phyloP scores from a whole-genome alignment of 306 rosid genomes.

The Dryas octopetala region DNA sequence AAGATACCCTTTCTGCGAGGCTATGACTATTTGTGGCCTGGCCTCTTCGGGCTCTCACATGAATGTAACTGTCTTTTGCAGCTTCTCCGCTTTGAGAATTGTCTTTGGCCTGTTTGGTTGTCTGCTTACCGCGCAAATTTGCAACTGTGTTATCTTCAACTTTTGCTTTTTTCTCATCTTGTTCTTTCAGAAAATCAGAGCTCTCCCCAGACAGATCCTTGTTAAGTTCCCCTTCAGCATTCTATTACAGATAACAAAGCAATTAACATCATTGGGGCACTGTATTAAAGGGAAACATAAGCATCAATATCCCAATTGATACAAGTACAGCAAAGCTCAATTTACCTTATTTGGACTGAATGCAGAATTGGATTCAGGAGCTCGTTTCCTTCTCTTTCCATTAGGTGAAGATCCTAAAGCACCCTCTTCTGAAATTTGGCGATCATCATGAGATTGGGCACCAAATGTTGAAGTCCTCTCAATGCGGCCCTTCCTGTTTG shows the following conservation, averaged over 20 bases:
- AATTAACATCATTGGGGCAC: constrained; percentile 30
- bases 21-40: constrained; percentile 99
- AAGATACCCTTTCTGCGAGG: constrained; percentile 94
- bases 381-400: constrained; percentile 73
- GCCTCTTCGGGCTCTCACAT: constrained; percentile 98
- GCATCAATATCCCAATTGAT: constrained; percentile 18
- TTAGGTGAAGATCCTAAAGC: constrained; percentile 52
- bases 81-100: constrained; percentile 67
- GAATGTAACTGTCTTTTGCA: constrained; percentile 81
- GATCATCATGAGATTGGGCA: constrained; percentile 55
- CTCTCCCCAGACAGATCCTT: constrained; percentile 62
- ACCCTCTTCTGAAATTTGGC: constrained; percentile 51
- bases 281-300: constrained; percentile 21
- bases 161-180: constrained; percentile 63
- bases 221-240: constrained; percentile 56
- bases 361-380: constrained; percentile 52
- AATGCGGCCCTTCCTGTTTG: constrained; percentile 42
- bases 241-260: constrained; percentile 42
- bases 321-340: not conserved
- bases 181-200: constrained; percentile 55
- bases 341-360: constrained; percentile 70
- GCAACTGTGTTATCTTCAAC: constrained; percentile 49
- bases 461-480: constrained; percentile 42
- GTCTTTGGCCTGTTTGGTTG: constrained; percentile 67
- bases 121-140: constrained; percentile 59